Percentiles rank a stretch among this genome's conserved stretches.
Evolutionary conservation across 2,329 filamentous ascomycete genomes (phyloP).

Genomic region (Diaporthe sp.): DNA sequence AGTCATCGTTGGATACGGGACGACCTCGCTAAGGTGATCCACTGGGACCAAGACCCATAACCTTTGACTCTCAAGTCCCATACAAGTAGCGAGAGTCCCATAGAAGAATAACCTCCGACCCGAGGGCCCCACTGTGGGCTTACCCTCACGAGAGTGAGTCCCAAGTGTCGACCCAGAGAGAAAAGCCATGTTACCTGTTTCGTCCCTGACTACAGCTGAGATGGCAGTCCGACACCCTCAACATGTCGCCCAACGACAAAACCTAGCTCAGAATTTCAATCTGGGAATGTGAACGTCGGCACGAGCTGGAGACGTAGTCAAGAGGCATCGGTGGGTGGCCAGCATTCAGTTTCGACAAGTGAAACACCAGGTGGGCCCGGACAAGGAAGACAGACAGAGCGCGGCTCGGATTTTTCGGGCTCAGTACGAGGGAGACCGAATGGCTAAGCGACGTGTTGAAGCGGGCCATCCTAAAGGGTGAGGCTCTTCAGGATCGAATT

Average conservation of each 20-base stretch:
- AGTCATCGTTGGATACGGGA: neutral
- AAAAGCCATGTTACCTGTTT: neutral
- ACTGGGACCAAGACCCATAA: neutral
- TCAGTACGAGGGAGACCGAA: no score
- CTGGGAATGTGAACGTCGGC: neutral
- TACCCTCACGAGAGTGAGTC: neutral
- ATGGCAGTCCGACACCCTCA: neutral
- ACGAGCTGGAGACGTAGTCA: no score
- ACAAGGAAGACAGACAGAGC: neutral
- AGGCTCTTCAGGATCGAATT: neutral
- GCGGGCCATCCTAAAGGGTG: neutral
- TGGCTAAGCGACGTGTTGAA: neutral
- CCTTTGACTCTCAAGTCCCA: neutral
- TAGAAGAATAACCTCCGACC: slow-evolving; percentile 19
- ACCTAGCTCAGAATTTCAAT: neutral
- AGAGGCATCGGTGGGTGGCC: neutral
- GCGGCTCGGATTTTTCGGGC: neutral
- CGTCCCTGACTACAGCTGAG: neutral
- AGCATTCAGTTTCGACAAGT: neutral
- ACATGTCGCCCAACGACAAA: neutral
- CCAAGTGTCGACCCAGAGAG: neutral
- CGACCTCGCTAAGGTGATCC: slow-evolving; percentile 3
- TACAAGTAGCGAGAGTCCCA: slow-evolving; percentile 1
- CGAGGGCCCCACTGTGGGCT: neutral
- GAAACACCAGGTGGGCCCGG: slow-evolving; percentile 24